Evolutionary conservation across 306 rosid genomes (phyloP).

Genomic region (Delonix regia): DNA sequence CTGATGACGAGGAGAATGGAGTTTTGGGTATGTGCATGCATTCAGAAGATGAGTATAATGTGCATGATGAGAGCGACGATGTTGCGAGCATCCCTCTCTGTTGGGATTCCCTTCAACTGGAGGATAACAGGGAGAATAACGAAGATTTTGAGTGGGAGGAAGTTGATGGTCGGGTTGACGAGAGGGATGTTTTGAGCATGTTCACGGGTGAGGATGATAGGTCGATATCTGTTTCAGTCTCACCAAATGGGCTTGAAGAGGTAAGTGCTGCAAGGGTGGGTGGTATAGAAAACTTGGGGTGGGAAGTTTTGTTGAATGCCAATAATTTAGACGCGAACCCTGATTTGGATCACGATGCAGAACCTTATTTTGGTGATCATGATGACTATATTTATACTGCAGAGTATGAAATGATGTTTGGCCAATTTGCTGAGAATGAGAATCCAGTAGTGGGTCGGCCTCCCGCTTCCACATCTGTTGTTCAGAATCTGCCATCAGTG

Average conservation of each 20-base stretch:
- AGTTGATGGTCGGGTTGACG: constrained; percentile 64
- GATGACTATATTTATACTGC: constrained; percentile 66
- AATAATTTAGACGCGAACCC: constrained; percentile 47
- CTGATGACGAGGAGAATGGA: constrained; percentile 51
- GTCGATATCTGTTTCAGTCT: constrained; percentile 27
- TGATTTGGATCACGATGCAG: constrained; percentile 48
- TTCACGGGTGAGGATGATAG: constrained; percentile 46
- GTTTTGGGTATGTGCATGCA: constrained; percentile 47
- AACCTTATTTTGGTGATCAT: constrained; percentile 53
- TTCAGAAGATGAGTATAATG: constrained; percentile 55
- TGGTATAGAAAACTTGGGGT: constrained; percentile 55
- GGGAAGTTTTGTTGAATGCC: constrained; percentile 67
- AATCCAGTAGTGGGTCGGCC: constrained; percentile 46
- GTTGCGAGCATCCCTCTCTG: constrained; percentile 53
- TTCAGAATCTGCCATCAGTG: constrained; percentile 55
- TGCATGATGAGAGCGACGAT: constrained; percentile 49
- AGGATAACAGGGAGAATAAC: constrained; percentile 53
- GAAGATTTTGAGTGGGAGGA: constrained; percentile 96
- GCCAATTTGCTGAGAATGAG: constrained; percentile 68
- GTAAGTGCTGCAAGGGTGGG: constrained; percentile 37
- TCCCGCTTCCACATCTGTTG: constrained; percentile 63
- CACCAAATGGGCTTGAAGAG: constrained; percentile 35
- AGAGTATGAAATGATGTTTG: constrained; percentile 75
- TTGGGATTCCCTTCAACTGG: constrained; percentile 76
- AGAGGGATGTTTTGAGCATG: constrained; percentile 62